Conservation (phyloP, 1,284 basidiomycete species). For the Paramarasmius palmivorus region DNA sequence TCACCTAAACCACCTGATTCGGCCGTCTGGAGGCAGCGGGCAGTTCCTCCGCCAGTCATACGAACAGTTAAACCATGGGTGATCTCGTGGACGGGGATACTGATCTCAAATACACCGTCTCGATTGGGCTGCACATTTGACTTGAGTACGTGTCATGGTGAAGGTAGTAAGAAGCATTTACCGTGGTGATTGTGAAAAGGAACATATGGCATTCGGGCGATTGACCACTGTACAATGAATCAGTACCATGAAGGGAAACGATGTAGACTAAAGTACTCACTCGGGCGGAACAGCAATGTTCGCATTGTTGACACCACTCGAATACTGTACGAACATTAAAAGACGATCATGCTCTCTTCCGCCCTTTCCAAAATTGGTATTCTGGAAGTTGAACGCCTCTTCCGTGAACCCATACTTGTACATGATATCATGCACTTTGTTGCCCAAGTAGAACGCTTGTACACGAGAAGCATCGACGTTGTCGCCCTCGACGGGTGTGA, state of each 20-base stretch:
- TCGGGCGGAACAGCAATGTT: conserved; percentile 45
- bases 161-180: conserved; percentile 5
- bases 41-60: conserved; percentile 45
- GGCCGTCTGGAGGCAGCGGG: conserved; percentile 46
- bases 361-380: conserved; percentile 36
- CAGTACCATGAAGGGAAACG: background rate
- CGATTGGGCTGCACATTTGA: background rate
- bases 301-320: conserved; percentile 38
- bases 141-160: background rate
- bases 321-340: conserved; percentile 34
- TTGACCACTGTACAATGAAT: conserved; percentile 23
- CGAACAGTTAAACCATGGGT: conserved; percentile 39
- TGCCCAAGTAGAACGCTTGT: conserved; percentile 41
- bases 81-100: conserved; percentile 10
- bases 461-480: conserved; percentile 34
- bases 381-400: conserved; percentile 39
- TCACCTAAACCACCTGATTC: conserved; percentile 55
- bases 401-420: conserved; percentile 31
- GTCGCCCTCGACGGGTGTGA: conserved; percentile 1
- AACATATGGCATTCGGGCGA: conserved; percentile 32
- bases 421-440: conserved; percentile 26
- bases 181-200: conserved; percentile 34
- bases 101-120: conserved; percentile 10
- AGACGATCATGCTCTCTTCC: conserved; percentile 34
- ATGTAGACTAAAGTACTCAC: conserved; percentile 20